Evolutionary conservation across 306 rosid genomes (phyloP), one percentile per base, ranked within the genome.

Genomic region (Quercus alba): DNA sequence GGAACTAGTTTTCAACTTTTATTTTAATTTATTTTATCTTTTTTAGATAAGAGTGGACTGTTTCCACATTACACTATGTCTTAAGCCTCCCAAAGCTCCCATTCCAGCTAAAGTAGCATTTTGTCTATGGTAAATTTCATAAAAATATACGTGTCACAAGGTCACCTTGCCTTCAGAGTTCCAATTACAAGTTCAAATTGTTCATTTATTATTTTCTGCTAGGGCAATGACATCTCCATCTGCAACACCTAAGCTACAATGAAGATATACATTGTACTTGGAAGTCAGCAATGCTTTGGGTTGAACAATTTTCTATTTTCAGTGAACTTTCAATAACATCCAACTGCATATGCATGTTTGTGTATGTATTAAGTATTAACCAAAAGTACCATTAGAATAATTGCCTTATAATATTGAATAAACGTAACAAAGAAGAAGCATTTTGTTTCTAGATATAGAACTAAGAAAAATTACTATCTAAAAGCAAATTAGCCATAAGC

Each of bases 401-500:
- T 33, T 46, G 1, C 54, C 54, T 67, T 35, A 18, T 35, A 33
- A 67, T 19, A 7, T 15, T 18, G 15, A 67, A 35, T 17, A 35
- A 7, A 33, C 35, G 51, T 67, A 67, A 33, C 72, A 33, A 64
- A 30, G 20, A 28, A 5, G 30, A 38, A 15, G 31, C 14, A 67
- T 67, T 67, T 67, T 67, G 13, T 67, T 52, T 18, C 15, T 28
- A 44, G 11, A 46, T 57, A 78, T 58, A 56, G 23, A 11, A 6
- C 19, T 55, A 68, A 23, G 12, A 19, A 44, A 62, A 76, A 41
- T 15, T 30, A 67, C 46, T 66, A 61, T 38, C 46, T 69, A 56
- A 46, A 76, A 79, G 66, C 35, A 49, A 14, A 82, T 21, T 77
- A 56, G 30, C 7, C 31, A 67, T 54, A 55, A 41, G 62, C 18